Evolutionary conservation across 352 stramenopile genomes (phyloP).

Genomic region (Plasmopara viticola): DNA sequence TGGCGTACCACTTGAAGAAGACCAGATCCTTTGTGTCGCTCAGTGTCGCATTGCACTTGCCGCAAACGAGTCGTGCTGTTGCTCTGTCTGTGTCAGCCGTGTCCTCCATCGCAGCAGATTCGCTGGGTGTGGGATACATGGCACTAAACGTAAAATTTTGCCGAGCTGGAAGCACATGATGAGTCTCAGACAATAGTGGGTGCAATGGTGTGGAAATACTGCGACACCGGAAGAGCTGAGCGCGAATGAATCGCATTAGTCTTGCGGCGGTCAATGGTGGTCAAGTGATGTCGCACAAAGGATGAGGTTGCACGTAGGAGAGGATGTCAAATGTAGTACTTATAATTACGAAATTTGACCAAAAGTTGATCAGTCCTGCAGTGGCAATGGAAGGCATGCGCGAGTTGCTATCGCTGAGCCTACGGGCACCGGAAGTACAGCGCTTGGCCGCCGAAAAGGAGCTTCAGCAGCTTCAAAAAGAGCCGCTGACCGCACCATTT

Average conservation of each 20-base stretch:
- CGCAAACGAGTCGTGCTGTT: slow-evolving; percentile 51
- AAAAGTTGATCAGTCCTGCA: no score
- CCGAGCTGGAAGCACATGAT: slow-evolving; percentile 1
- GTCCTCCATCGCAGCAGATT: slow-evolving; percentile 36
- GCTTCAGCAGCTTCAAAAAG: slow-evolving; percentile 44
- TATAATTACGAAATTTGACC: not conserved
- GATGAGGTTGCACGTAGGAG: slow-evolving; percentile 17
- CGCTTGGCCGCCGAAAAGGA: slow-evolving; percentile 47
- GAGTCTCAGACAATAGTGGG: slow-evolving; percentile 2
- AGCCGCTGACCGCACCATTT: slow-evolving; percentile 26
- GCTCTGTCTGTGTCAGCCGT: slow-evolving; percentile 23
- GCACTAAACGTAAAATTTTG: slow-evolving; percentile 41
- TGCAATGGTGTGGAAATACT: slow-evolving; percentile 10
- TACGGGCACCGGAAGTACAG: slow-evolving; percentile 31
- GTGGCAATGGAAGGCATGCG: slow-evolving; percentile 21
- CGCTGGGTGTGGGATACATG: slow-evolving; percentile 49
- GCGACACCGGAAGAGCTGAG: slow-evolving; percentile 9
- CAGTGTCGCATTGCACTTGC: slow-evolving; percentile 58
- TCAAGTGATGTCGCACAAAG: slow-evolving; percentile 11
- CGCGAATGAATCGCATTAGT: slow-evolving; percentile 15
- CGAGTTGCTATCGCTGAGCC: slow-evolving; percentile 43
- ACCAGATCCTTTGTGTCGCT: slow-evolving; percentile 59
- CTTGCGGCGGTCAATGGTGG: slow-evolving; percentile 1
- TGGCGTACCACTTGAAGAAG: slow-evolving; percentile 64
- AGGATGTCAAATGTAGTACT: not conserved